Conservation (phyloP, 148 eudicot species). For the Vaccinium macrocarpon region DNA sequence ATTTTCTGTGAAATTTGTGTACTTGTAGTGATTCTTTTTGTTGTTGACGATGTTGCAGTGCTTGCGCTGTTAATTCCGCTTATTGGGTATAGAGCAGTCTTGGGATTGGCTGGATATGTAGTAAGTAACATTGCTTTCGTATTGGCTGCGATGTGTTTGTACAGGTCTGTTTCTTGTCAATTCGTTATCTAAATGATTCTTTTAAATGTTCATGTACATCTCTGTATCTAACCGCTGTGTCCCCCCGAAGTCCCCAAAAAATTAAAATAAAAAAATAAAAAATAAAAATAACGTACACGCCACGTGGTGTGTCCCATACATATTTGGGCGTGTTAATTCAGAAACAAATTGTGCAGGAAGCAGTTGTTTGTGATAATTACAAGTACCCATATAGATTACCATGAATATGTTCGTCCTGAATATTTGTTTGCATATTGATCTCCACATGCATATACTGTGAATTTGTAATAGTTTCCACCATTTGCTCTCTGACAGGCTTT, state of each 20-base stretch:
- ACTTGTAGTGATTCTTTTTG: background rate
- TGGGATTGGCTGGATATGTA: constrained; percentile 84
- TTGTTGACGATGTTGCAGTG: constrained; percentile 36
- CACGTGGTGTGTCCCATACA: too few relatives aligned
- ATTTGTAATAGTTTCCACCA: background rate
- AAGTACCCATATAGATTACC: background rate
- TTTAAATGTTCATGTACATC: background rate
- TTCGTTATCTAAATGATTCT: background rate
- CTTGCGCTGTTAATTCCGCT: constrained; percentile 67
- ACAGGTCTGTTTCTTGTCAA: constrained; percentile 47
- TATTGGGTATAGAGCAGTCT: constrained; percentile 85
- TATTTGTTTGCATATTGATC: background rate
- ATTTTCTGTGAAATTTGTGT: background rate
- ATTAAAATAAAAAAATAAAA: too few relatives aligned
- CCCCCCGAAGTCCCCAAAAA: too few relatives aligned
- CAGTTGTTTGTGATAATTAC: background rate
- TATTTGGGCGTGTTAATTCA: too few relatives aligned
- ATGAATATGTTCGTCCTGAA: background rate
- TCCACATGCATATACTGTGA: background rate
- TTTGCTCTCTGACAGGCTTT: constrained; percentile 56
- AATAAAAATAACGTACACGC: too few relatives aligned
- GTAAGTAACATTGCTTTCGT: constrained; percentile 68
- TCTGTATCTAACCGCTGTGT: background rate
- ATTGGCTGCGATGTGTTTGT: constrained; percentile 70
- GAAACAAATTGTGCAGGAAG: background rate